A percentile compares a stretch with the other conserved stretches of the same genome.
Evolutionary conservation across 2,329 filamentous ascomycete genomes (phyloP).

Genomic region (Huntiella bhutanensis): DNA sequence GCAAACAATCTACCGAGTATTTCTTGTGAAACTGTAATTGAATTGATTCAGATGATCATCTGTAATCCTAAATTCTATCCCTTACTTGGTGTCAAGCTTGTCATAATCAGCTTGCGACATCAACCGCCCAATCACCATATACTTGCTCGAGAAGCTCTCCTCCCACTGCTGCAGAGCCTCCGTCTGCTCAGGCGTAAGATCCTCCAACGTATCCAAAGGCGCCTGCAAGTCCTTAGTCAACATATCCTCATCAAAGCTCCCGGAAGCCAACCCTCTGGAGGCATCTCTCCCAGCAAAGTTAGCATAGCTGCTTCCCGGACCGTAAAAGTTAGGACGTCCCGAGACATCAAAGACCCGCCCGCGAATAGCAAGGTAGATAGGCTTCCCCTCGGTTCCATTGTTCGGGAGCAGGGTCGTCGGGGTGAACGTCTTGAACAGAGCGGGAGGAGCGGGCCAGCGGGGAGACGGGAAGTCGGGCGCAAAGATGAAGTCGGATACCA

Average conservation of each 20-base stretch:
- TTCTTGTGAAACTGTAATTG: no score
- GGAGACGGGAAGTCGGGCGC: constrained; percentile 20
- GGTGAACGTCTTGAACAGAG: constrained; percentile 51
- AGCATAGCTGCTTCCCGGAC: constrained; percentile 80
- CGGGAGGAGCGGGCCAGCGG: constrained; percentile 31
- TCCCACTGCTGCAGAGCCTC: constrained; percentile 83
- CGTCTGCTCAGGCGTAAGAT: constrained; percentile 53
- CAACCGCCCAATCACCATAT: constrained; percentile 78
- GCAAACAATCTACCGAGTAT: no score
- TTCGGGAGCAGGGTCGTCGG: constrained; percentile 67
- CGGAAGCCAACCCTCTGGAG: constrained; percentile 66
- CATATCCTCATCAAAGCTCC: constrained; percentile 91
- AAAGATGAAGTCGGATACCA: constrained; percentile 18
- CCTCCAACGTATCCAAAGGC: constrained; percentile 58
- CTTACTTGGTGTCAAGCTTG: constrained; percentile 14
- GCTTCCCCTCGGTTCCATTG: constrained; percentile 54
- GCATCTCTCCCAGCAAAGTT: constrained; percentile 95
- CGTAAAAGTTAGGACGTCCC: constrained; percentile 80
- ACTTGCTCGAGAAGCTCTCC: constrained; percentile 83
- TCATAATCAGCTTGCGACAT: constrained; percentile 33
- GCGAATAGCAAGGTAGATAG: constrained; percentile 80
- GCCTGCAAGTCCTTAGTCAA: constrained; percentile 77
- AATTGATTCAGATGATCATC: no score
- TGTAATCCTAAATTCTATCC: background rate
- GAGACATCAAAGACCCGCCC: constrained; percentile 84